phyloP scores from a whole-genome alignment of 495 filamentous ascomycete genomes.

The Amniculicola lignicola region DNA sequence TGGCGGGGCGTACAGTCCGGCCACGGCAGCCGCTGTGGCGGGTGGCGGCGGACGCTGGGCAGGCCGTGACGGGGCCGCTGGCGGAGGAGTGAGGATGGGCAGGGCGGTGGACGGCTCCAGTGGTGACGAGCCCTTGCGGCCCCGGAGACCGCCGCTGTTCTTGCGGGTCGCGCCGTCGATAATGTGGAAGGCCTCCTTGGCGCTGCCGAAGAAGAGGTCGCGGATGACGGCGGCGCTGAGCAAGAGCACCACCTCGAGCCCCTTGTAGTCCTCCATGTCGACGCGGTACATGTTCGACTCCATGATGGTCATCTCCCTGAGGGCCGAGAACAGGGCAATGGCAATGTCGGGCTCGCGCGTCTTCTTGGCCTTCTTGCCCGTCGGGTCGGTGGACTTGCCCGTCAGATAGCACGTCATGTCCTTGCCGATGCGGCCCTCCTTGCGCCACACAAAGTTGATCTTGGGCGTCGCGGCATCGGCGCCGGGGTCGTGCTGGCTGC shows the following conservation, averaged over 20 bases:
- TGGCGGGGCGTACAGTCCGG: slow-evolving; percentile 9
- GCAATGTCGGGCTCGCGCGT: slow-evolving; percentile 92
- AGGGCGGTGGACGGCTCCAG: slow-evolving; percentile 10
- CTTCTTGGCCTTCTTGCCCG: slow-evolving; percentile 62
- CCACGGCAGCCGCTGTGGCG: background rate
- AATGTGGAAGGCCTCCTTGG: slow-evolving; percentile 76
- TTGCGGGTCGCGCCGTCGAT: slow-evolving; percentile 40
- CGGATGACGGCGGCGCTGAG: slow-evolving; percentile 78
- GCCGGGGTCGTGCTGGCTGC: slow-evolving; percentile 63
- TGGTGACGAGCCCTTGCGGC: slow-evolving; percentile 26
- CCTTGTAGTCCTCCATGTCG: slow-evolving; percentile 92
- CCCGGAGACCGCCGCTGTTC: slow-evolving; percentile 32
- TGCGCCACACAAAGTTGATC: slow-evolving; percentile 85
- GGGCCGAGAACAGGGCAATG: slow-evolving; percentile 68
- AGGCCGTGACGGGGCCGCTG: slow-evolving; percentile 20
- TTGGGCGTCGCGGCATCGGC: slow-evolving; percentile 70
- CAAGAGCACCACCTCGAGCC: slow-evolving; percentile 83
- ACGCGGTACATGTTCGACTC: slow-evolving; percentile 87
- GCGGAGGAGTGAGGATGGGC: slow-evolving; percentile 22
- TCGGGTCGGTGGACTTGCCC: slow-evolving; percentile 63
- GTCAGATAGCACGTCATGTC: slow-evolving; percentile 79
- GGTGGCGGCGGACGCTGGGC: slow-evolving; percentile 11
- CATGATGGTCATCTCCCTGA: slow-evolving; percentile 78
- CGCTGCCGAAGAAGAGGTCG: slow-evolving; percentile 72
- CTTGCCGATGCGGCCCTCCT: slow-evolving; percentile 79